phyloP scores from a whole-genome alignment of 106 monocot genomes.

The Acanthochlamys bracteata region DNA sequence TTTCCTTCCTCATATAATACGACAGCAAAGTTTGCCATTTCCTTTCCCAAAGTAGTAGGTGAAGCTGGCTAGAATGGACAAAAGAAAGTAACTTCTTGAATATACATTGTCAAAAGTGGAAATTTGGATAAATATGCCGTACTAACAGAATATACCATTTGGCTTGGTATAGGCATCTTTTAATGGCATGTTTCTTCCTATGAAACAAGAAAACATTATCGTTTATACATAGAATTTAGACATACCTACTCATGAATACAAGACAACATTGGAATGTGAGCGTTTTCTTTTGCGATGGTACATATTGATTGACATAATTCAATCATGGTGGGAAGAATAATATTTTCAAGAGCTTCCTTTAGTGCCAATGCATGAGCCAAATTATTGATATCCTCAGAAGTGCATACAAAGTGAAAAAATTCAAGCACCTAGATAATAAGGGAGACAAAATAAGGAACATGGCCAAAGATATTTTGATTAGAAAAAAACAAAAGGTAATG shows the following conservation, averaged over 20 bases:
- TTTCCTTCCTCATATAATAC: constrained; percentile 56
- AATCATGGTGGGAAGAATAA: constrained; percentile 72
- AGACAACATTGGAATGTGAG: constrained; percentile 73
- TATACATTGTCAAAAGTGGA: too few relatives aligned
- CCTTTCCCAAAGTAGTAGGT: constrained; percentile 95
- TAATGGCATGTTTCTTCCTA: too few relatives aligned
- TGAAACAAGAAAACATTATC: neutral
- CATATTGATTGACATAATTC: constrained; percentile 59
- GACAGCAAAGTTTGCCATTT: constrained; percentile 83
- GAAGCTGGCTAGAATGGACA: constrained; percentile 67
- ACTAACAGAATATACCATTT: too few relatives aligned
- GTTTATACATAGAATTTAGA: too few relatives aligned
- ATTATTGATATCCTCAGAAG: constrained; percentile 97
- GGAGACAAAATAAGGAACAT: too few relatives aligned
- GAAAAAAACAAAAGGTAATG: neutral
- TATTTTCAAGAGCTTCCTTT: constrained; percentile 70
- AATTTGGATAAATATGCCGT: too few relatives aligned
- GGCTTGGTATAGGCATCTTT: too few relatives aligned
- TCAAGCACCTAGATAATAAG: constrained; percentile 73
- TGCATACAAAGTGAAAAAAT: constrained; percentile 98
- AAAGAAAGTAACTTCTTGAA: too few relatives aligned
- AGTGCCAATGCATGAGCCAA: constrained; percentile 75
- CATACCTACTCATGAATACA: constrained; percentile 97
- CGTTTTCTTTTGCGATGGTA: constrained; percentile 64
- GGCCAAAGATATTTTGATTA: neutral